Evolutionary conservation across 805 yeast species (phyloP).

Genomic region (Candida insectorum): DNA sequence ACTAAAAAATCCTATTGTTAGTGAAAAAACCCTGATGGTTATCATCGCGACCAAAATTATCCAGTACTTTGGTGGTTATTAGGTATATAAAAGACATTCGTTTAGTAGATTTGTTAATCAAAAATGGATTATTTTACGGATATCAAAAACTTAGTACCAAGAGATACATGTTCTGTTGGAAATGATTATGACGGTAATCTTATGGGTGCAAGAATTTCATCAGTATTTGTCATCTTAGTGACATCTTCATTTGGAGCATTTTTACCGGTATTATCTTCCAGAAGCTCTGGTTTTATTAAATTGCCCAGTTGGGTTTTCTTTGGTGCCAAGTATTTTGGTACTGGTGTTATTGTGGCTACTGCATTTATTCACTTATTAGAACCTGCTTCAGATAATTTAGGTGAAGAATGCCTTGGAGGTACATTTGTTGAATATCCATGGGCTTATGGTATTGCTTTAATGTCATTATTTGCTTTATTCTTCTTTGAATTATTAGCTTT

Average conservation of each 20-base stretch:
- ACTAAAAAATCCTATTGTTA: too few species aligned
- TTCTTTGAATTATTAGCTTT: conserved; percentile 50
- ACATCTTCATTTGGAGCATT: conserved; percentile 55
- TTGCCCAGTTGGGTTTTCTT: conserved; percentile 64
- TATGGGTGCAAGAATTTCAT: conserved; percentile 52
- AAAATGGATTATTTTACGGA: too few species aligned
- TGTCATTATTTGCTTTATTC: conserved; percentile 50
- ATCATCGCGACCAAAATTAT: too few species aligned
- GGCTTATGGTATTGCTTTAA: conserved; percentile 52
- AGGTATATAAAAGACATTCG: too few species aligned
- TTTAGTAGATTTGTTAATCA: too few species aligned
- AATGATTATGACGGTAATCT: conserved; percentile 45
- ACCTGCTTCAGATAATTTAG: conserved; percentile 62
- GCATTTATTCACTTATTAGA: conserved; percentile 72
- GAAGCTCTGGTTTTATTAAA: conserved; percentile 50
- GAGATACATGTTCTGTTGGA: conserved; percentile 35
- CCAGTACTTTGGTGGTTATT: too few species aligned
- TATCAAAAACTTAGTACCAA: too few species aligned
- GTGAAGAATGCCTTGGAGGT: conserved; percentile 60
- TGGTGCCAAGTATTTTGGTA: conserved; percentile 72
- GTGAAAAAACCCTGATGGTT: too few species aligned
- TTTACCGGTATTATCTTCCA: conserved; percentile 61
- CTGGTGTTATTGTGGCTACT: conserved; percentile 81
- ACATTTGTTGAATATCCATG: conserved; percentile 51
- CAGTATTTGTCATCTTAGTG: conserved; percentile 58